Conservation (phyloP, 805 yeast genomes). For the Saccharomycopsis capsularis region DNA sequence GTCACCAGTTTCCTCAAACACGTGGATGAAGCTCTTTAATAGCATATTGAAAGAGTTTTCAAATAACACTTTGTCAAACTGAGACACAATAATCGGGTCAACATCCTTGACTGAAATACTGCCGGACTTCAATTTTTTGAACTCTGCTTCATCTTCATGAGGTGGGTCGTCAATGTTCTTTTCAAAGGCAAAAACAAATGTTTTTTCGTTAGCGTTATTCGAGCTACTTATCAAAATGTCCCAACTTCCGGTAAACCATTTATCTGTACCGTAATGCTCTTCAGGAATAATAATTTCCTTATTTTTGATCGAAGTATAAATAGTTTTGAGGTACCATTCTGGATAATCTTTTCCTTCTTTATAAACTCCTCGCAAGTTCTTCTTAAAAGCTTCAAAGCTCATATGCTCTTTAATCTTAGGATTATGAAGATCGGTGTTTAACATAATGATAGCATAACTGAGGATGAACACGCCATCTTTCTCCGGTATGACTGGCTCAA, state of each 20-base stretch:
- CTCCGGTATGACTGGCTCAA: slow-evolving; percentile 55
- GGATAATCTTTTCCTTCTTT: slow-evolving; percentile 71
- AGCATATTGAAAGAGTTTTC: slow-evolving; percentile 54
- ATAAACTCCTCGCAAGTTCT: slow-evolving; percentile 74
- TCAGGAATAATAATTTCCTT: slow-evolving; percentile 96
- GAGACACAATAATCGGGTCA: slow-evolving; percentile 31
- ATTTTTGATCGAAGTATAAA: slow-evolving; percentile 71
- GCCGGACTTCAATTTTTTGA: not conserved
- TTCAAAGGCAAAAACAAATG: slow-evolving; percentile 19
- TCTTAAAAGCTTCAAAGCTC: slow-evolving; percentile 76
- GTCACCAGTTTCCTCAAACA: slow-evolving; percentile 83
- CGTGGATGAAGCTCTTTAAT: slow-evolving; percentile 64
- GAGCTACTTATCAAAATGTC: slow-evolving; percentile 49
- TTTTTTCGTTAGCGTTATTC: slow-evolving; percentile 29
- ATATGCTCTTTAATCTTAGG: slow-evolving; percentile 90
- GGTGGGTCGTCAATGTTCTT: slow-evolving; percentile 10
- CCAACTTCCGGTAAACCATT: slow-evolving; percentile 89
- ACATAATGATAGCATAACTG: slow-evolving; percentile 86
- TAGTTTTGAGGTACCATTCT: slow-evolving; percentile 73
- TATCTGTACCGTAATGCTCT: slow-evolving; percentile 88
- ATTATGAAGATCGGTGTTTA: slow-evolving; percentile 89
- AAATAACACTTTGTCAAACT: slow-evolving; percentile 69
- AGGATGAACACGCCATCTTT: slow-evolving; percentile 83
- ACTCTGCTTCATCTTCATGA: slow-evolving; percentile 2
- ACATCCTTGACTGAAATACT: slow-evolving; percentile 31